Conservation (phyloP, 257 asterid species). For the Ilex aquifolium region DNA sequence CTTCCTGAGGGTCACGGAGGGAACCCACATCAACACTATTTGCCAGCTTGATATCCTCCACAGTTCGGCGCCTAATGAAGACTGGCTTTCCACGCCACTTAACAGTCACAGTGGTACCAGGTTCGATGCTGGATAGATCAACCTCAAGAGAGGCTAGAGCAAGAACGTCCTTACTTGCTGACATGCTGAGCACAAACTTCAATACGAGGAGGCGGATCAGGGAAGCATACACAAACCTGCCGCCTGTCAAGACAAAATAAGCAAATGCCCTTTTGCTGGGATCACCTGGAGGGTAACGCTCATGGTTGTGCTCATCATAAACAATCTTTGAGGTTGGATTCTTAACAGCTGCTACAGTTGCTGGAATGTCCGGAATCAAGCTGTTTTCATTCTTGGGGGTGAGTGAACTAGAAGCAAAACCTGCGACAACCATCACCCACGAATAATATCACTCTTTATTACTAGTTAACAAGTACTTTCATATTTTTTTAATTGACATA, state of each 20-base stretch:
- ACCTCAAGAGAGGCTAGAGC: background rate
- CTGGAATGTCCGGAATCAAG: background rate
- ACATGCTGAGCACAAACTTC: background rate
- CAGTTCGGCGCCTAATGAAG: background rate
- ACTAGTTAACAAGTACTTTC: too few species aligned
- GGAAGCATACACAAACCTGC: background rate
- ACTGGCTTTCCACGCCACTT: too few species aligned
- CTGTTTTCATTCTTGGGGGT: background rate
- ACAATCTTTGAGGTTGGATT: background rate
- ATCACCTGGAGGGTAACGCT: background rate
- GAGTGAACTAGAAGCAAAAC: background rate
- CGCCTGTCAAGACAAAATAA: background rate
- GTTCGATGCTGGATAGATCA: background rate
- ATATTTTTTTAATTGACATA: too few species aligned
- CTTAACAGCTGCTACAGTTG: background rate
- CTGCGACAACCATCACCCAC: background rate
- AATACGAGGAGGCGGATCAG: background rate
- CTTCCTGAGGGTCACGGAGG: background rate
- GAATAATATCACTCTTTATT: too few species aligned
- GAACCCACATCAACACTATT: background rate
- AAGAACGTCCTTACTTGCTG: background rate
- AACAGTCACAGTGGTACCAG: too few species aligned
- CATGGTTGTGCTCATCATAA: background rate
- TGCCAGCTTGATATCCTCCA: background rate
- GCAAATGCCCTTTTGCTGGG: background rate